Base-by-base conservation (phyloP, 306 rosid species). In the Dryas octopetala region DNA sequence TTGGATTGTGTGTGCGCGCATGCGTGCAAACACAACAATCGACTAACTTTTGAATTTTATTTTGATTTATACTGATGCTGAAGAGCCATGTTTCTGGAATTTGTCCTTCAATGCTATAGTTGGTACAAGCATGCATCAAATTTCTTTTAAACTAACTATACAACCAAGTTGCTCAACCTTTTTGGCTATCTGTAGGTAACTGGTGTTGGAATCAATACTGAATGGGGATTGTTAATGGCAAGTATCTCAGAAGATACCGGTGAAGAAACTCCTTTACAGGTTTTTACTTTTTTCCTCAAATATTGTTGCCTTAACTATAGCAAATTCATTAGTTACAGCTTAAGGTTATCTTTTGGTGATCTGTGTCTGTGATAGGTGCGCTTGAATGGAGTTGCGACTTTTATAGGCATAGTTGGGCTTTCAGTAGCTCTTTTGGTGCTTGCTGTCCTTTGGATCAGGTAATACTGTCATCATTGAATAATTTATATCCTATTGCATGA, bases 191-290 rank as follows among this genome's bases (percentile, higher is more conserved):
- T 74, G 66, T 79, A 95, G 98, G 98, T 95, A 74, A 95, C 97
- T 52, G 85, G 97, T 73, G 98, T 95, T 87, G 98, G 98, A 63
- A 90, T 95, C 81, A 95, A 95, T 77, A 95, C 98, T 46, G 98
- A 95, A 86, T 95, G 98, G 98, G 98, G 98, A 80, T 84, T 95
- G 85, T 81, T 95, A 94, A 95, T 95, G 98, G 97, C 98, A 63
- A 95, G 98, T 72, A 95, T 95, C 81, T 91, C 98, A 26, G 98
- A 95, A 75, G 98, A 95, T 78, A 95, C 82, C 1, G 98, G 97
- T 60, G 97, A 95, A 88, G 98, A 95, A 89, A 95, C 98, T 79
- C 98, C 98, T 3, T 85, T 95, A 75, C 98, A 95, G 98, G 98
- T 95, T 43, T 68, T 79, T 59, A 41, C 76, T 45, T 46, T 51